phyloP scores from a whole-genome alignment of 2,329 filamentous ascomycete species.

The Neonectria coccinea region DNA sequence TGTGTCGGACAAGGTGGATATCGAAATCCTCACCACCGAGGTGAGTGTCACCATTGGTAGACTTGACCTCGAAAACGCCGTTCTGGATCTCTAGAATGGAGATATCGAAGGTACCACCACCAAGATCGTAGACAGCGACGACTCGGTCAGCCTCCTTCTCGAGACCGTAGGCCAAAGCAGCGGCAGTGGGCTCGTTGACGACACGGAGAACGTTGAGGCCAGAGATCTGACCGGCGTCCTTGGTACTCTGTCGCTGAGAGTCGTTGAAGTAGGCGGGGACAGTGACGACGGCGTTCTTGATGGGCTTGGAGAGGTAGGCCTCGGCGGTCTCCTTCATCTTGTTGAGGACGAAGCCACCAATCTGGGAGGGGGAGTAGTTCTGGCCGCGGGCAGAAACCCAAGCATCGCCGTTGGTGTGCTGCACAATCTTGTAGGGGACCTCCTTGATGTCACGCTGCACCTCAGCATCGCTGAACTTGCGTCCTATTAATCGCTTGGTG shows the following conservation, averaged over 20 bases:
- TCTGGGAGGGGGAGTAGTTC: slow-evolving; percentile 98
- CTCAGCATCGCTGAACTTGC: slow-evolving; percentile 94
- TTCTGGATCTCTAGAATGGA: slow-evolving; percentile 97
- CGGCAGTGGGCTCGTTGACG: slow-evolving; percentile 97
- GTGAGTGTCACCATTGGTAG: slow-evolving; percentile 98
- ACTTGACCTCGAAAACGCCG: slow-evolving; percentile 99
- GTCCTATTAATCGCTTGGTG: slow-evolving; percentile 98
- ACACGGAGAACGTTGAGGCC: slow-evolving; percentile 97
- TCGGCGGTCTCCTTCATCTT: slow-evolving; percentile 99
- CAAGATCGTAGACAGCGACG: slow-evolving; percentile 96
- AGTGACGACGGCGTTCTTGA: slow-evolving; percentile 97
- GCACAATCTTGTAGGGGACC: slow-evolving; percentile 98
- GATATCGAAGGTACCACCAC: slow-evolving; percentile 99
- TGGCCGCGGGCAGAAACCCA: slow-evolving; percentile 94
- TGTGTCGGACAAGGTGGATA: slow-evolving; percentile 91
- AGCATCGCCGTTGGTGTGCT: slow-evolving; percentile 95
- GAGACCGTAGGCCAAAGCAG: slow-evolving; percentile 93
- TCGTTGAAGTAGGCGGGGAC: slow-evolving; percentile 99
- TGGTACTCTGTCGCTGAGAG: slow-evolving; percentile 96
- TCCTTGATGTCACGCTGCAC: slow-evolving; percentile 97
- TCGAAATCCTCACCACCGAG: slow-evolving; percentile 99
- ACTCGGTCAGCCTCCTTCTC: slow-evolving; percentile 93
- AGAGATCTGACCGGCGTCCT: slow-evolving; percentile 96
- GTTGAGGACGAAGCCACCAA: slow-evolving; percentile 94
- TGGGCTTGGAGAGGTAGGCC: slow-evolving; percentile 86